Evolutionary conservation across 352 stramenopile species (phyloP), one percentile per base, ranked within the genome.

Genomic region (Pythium myriotylum): DNA sequence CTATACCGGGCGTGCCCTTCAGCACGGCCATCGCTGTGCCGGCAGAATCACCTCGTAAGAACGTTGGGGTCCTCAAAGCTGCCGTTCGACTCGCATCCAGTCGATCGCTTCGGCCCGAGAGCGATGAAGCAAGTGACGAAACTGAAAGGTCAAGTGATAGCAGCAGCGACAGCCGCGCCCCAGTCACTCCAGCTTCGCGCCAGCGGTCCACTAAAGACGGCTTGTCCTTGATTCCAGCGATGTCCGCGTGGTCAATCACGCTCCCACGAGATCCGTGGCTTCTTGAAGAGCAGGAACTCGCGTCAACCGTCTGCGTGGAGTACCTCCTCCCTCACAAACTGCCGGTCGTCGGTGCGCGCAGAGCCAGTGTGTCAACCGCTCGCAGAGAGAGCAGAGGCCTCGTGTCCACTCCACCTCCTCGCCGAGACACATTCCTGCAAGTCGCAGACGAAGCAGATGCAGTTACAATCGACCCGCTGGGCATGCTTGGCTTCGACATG

Each of bases 1-100:
- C 41, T 0, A 53, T 71, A 1, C 76, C 73, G 4, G 76, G 76
- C 9, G 62, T 86, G 2, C 68, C 72, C 10, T 86, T 66, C 41
- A 81, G 76, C 35, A 75, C 68, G 13, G 62, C 62, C 39, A 9
- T 40, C 23, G 52, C 49, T 0, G 37, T 53, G 1, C 27, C 24
- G 4, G 20, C 24, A 13, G 41, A 51, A 20, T 86, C 76, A 2
- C 80, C 78, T 7, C 54, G 77, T 3, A 86, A 81, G 53, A 54
- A 54, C 12, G 59, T 81, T n/a, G 49, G 51, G 42, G 35, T 73
- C 1, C 62, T 82, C 24, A 77, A 74, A 50, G 66, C 40, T 8
- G 58, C 48, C 6, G 27, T 64, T 24, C 53, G 41, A n/a, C 41
- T 51, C 5, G 40, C 41, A 5, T 32, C 40, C n/a, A 12, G 10